phyloP scores from a whole-genome alignment of 2,329 filamentous ascomycete genomes.

The Geosmithia putterillii region DNA sequence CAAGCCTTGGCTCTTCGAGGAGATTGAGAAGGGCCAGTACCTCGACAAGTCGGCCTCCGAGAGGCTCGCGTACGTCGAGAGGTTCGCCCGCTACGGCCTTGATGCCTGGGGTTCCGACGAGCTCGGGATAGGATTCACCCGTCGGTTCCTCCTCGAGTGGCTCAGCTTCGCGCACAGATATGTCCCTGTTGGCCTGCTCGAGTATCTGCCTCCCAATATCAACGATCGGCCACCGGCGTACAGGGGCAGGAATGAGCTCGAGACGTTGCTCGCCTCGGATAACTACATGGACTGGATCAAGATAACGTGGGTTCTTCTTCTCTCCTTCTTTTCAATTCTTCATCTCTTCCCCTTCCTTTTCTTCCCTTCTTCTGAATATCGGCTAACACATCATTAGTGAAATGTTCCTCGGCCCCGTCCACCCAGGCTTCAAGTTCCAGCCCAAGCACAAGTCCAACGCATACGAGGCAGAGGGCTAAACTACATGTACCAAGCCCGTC shows the following conservation, averaged over 20 bases:
- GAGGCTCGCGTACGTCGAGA: constrained; percentile 74
- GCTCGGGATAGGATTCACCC: constrained; percentile 78
- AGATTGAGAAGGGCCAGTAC: constrained; percentile 85
- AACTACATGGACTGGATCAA: constrained; percentile 99
- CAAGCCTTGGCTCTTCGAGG: constrained; percentile 98
- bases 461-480: constrained; percentile 67
- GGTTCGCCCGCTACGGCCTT: constrained; percentile 80
- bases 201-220: constrained; percentile 75
- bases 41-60: constrained; percentile 89
- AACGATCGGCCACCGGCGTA: constrained; percentile 84
- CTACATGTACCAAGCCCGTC: no score
- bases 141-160: constrained; percentile 90
- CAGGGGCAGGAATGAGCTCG: constrained; percentile 74
- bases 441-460: constrained; percentile 96
- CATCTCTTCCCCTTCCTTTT: neutral
- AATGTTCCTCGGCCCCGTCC: constrained; percentile 91
- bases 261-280: constrained; percentile 81
- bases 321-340: neutral
- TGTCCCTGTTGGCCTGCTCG: constrained; percentile 77
- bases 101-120: constrained; percentile 96
- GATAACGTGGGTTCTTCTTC: constrained; percentile 58
- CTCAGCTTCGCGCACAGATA: constrained; percentile 89
- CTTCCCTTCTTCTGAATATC: neutral
- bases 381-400: constrained; percentile 44
- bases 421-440: constrained; percentile 84